Evolutionary conservation across 1,284 basidiomycete species (phyloP), one percentile per base, ranked within the genome.

Genomic region (Naganishia albida): DNA sequence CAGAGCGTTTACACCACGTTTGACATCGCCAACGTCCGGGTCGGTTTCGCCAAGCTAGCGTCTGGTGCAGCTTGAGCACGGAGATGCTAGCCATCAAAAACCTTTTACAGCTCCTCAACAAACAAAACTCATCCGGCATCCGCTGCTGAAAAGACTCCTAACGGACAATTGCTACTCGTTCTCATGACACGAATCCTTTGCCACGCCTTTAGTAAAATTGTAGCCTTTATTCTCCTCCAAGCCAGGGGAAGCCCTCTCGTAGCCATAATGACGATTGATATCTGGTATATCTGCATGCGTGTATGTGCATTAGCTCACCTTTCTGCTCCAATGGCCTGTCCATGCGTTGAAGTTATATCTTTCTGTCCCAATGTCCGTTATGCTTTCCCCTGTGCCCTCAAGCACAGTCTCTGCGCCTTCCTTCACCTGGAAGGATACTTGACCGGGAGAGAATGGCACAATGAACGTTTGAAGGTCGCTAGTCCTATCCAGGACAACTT

Each of bases 321-420:
- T 44, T 15, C 3, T n/a, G 25, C n/a, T 63, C 73, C 72, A 76
- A 23, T 65, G 53, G 10, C 75, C 77, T 15, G 69, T 74, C 78
- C 78, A 80, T 67, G 78, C 72, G 68, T 80, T 80, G 68, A 75
- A 80, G 67, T 80, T 80, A 67, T 75, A 78, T 40, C 38, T 48
- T 10, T 10, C 13, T 1, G 52, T 28, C 18, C 63, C 52, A 20
- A 65, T 67, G 18, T 52, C 65, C 25, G 48, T 53, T 44, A 78
- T 75, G 6, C 66, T 57, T 48, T 43, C 70, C 4, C 74, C 77
- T 30, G 68, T 52, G 0, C 70, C 76, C n/a, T 62, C 28, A 4
- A 76, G 57, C 8, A 76, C 48, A n/a, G 69, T 69, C 3, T 63
- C 62, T 34, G 52, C 53, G 13, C 64, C 59, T 10, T 39, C 38